Conservation (phyloP, 352 stramenopile genomes). For the Globisporangium heterothallicum region DNA sequence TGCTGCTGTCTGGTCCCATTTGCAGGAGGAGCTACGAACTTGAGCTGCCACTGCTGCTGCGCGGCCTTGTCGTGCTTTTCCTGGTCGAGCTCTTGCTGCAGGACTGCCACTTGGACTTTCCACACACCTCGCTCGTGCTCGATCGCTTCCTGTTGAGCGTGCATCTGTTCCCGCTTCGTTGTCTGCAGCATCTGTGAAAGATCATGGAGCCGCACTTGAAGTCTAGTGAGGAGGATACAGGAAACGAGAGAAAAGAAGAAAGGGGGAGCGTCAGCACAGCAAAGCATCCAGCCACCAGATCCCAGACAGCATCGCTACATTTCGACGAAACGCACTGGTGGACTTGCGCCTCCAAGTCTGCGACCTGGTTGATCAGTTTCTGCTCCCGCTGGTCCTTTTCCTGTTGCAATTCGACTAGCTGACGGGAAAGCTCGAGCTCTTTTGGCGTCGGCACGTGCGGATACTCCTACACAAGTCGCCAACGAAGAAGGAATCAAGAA, state of each 20-base stretch:
- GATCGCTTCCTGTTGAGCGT: constrained; percentile 39
- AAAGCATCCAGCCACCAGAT: neutral
- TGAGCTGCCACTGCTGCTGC: constrained; percentile 49
- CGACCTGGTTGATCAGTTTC: constrained; percentile 55
- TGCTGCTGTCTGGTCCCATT: constrained; percentile 5
- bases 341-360: constrained; percentile 59
- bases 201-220: constrained; percentile 52
- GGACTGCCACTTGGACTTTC: constrained; percentile 26
- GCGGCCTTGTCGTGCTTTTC: constrained; percentile 69
- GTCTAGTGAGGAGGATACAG: constrained; percentile 18
- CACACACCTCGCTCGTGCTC: constrained; percentile 41
- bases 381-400: constrained; percentile 61
- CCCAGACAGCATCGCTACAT: neutral
- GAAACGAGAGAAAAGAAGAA: neutral
- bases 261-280: neutral
- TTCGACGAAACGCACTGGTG: constrained; percentile 72
- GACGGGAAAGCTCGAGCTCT: constrained; percentile 60
- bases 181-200: constrained; percentile 44
- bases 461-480: constrained; percentile 37
- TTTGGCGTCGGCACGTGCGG: constrained; percentile 67
- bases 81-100: constrained; percentile 47
- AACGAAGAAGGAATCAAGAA: neutral
- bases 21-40: constrained; percentile 23
- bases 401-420: constrained; percentile 59
- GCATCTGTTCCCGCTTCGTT: constrained; percentile 61